A percentile compares a stretch with the other conserved stretches of the same genome.
phyloP scores from a whole-genome alignment of 352 stramenopile genomes.

The Phytophthora citrophthora region DNA sequence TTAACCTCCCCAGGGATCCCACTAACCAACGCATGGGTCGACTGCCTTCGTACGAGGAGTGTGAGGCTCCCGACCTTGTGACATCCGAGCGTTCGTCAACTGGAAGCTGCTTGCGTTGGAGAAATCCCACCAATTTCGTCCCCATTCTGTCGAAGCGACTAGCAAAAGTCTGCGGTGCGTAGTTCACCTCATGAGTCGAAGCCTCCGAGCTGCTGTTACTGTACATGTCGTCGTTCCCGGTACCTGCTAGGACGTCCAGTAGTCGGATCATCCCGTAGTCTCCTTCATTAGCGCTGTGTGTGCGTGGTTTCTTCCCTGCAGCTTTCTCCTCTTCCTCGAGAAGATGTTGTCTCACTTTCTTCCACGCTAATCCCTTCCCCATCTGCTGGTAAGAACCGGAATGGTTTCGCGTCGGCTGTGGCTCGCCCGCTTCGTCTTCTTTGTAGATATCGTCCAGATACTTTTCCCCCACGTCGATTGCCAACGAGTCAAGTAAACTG shows the following conservation, averaged over 20 bases:
- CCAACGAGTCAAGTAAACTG: slow-evolving; percentile 70
- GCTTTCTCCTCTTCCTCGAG: slow-evolving; percentile 41
- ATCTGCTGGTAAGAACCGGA: neutral
- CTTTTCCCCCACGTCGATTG: slow-evolving; percentile 59
- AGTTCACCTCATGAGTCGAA: neutral
- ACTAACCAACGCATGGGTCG: slow-evolving; percentile 42
- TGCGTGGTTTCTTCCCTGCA: slow-evolving; percentile 5
- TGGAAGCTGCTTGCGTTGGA: slow-evolving; percentile 5
- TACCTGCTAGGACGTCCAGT: neutral
- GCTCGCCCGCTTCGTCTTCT: slow-evolving; percentile 33
- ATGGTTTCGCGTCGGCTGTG: slow-evolving; percentile 23
- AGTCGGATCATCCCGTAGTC: neutral
- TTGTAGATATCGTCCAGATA: slow-evolving; percentile 72
- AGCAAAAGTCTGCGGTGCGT: slow-evolving; percentile 9
- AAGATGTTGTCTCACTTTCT: slow-evolving; percentile 45
- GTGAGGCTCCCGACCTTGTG: slow-evolving; percentile 3
- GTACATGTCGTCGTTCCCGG: neutral
- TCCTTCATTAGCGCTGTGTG: slow-evolving; percentile 7
- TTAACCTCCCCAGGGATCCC: slow-evolving; percentile 44
- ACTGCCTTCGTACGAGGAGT: slow-evolving; percentile 1
- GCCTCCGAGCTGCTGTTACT: slow-evolving; percentile 5
- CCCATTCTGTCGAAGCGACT: slow-evolving; percentile 20
- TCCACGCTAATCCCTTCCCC: slow-evolving; percentile 38
- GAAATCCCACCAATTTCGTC: slow-evolving; percentile 17
- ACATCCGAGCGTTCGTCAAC: slow-evolving; percentile 7